Percentiles rank a stretch among this genome's conserved stretches.
These are phyloP conservation scores for Pistacia integerrima DNA, from an alignment of 345 rosid species.

Conservation along the genomic window DNA sequence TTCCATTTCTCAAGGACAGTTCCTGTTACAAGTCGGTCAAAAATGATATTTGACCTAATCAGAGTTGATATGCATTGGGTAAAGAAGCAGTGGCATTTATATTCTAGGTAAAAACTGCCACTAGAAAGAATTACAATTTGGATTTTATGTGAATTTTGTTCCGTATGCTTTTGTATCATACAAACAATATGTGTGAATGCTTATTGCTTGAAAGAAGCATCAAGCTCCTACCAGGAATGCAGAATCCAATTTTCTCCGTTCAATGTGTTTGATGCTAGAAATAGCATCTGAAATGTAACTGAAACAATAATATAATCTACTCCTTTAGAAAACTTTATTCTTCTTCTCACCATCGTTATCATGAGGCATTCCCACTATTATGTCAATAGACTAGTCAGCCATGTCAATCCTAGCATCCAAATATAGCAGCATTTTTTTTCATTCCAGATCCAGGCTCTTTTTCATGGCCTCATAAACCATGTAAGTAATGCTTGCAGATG, in stretches of 20 bases:
- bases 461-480: slow-evolving; percentile 82
- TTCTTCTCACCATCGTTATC: slow-evolving; percentile 14
- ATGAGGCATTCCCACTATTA: slow-evolving; percentile 11
- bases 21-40: neutral
- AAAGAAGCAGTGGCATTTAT: neutral
- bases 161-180: slow-evolving; percentile 28
- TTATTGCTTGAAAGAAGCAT: slow-evolving; percentile 26
- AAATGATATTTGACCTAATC: neutral
- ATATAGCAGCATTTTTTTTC: slow-evolving; percentile 16
- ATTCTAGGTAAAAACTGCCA: slow-evolving; percentile 14
- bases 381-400: slow-evolving; percentile 28
- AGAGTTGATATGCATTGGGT: slow-evolving; percentile 1
- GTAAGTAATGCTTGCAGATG: slow-evolving; percentile 52
- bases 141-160: slow-evolving; percentile 12
- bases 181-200: slow-evolving; percentile 30
- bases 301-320: slow-evolving; percentile 23
- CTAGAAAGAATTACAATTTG: slow-evolving; percentile 31
- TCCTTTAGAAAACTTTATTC: slow-evolving; percentile 26
- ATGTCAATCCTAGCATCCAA: slow-evolving; percentile 19
- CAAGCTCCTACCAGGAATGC: slow-evolving; percentile 23
- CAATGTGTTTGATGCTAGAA: slow-evolving; percentile 25
- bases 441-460: slow-evolving; percentile 74
- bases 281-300: slow-evolving; percentile 3
- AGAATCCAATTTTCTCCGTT: slow-evolving; percentile 32
- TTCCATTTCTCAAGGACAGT: neutral